These are phyloP conservation scores for Hymenoscyphus linearis DNA, from an alignment of 2,329 filamentous ascomycete species.

Conservation along the genomic window DNA sequence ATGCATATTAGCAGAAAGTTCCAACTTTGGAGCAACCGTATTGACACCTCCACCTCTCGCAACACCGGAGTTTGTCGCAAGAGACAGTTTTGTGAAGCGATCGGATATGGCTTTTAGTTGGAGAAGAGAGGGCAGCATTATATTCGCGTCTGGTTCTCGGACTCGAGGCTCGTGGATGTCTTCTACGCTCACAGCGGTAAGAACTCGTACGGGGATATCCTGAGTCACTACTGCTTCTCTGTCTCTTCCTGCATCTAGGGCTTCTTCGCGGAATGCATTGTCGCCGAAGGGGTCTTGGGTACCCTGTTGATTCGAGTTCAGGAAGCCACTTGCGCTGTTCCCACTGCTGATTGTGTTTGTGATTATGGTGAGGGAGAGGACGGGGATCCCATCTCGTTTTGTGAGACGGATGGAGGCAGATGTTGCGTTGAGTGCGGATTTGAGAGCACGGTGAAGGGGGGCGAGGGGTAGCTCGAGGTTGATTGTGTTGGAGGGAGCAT, in stretches of 20 bases:
- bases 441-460: slow-evolving; percentile 83
- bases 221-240: slow-evolving; percentile 92
- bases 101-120: slow-evolving; percentile 94
- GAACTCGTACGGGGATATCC: slow-evolving; percentile 89
- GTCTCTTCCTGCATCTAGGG: slow-evolving; percentile 57
- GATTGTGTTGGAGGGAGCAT: slow-evolving; percentile 77
- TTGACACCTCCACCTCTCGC: slow-evolving; percentile 19
- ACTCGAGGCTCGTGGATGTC: slow-evolving; percentile 90
- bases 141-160: slow-evolving; percentile 88
- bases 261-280: slow-evolving; percentile 42
- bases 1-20: slow-evolving; percentile 91
- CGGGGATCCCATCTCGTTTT: slow-evolving; percentile 82
- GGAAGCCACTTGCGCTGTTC: slow-evolving; percentile 34
- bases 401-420: slow-evolving; percentile 84
- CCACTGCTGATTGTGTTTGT: slow-evolving; percentile 58
- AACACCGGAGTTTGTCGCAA: slow-evolving; percentile 35
- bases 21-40: slow-evolving; percentile 58
- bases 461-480: slow-evolving; percentile 93
- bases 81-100: slow-evolving; percentile 83
- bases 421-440: slow-evolving; percentile 75
- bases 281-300: slow-evolving; percentile 41
- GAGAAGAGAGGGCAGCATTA: slow-evolving; percentile 77
- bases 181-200: slow-evolving; percentile 78
- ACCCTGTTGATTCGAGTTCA: slow-evolving; percentile 29
- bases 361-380: slow-evolving; percentile 85